Conservation (phyloP, 2,329 filamentous ascomycete genomes). For the Colletotrichum costaricense region DNA sequence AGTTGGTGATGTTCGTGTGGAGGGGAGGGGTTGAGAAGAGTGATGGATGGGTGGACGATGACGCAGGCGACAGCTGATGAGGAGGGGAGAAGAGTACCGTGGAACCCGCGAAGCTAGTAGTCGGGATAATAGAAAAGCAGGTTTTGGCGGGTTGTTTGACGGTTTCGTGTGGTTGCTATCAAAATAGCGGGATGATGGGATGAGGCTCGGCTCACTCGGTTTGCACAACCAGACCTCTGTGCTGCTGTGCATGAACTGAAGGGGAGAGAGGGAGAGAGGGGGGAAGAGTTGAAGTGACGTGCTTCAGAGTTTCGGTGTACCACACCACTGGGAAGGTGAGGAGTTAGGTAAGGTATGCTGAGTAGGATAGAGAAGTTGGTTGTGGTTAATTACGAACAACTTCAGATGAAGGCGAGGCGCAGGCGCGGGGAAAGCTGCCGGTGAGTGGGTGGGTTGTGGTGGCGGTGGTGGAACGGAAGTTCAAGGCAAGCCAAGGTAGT, state of each 20-base stretch:
- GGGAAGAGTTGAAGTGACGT: neutral
- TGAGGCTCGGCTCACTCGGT: neutral
- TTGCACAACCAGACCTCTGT: neutral
- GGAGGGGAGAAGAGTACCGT: neutral
- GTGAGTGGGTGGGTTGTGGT: neutral
- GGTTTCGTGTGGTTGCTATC: slow-evolving; percentile 29
- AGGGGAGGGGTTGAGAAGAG: neutral
- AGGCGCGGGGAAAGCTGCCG: neutral
- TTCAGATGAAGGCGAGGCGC: neutral
- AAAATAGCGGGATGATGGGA: neutral
- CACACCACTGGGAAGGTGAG: neutral
- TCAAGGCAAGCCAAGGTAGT: neutral
- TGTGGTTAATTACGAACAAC: neutral
- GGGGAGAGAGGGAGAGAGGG: neutral
- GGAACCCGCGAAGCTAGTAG: no score
- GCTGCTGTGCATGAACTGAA: neutral
- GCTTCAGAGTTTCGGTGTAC: slow-evolving; percentile 10
- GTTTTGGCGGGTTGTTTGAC: slow-evolving; percentile 25
- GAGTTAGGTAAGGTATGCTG: neutral
- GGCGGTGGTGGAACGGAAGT: no score
- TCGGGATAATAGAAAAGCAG: neutral
- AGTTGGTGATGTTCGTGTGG: slow-evolving; percentile 8
- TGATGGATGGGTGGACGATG: neutral
- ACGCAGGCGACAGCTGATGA: slow-evolving; percentile 5
- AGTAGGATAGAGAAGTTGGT: neutral